phyloP scores from a whole-genome alignment of 2,329 filamentous ascomycete species.

The Ilyonectria robusta region DNA sequence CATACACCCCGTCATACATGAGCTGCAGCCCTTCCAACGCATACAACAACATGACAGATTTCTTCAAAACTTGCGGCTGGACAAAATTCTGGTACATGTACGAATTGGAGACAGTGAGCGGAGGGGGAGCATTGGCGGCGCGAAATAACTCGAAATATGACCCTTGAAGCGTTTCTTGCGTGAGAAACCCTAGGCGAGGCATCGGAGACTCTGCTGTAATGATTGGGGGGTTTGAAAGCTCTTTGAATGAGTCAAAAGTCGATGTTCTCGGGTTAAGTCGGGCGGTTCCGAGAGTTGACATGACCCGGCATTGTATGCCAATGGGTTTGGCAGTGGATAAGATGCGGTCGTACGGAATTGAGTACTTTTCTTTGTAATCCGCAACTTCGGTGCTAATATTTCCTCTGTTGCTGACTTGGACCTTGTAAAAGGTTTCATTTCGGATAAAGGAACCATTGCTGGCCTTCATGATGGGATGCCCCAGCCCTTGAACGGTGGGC shows the following conservation, averaged over 20 bases:
- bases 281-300: not conserved
- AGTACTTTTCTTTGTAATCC: not conserved
- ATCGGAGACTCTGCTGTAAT: not conserved
- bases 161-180: not conserved
- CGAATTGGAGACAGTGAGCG: not conserved
- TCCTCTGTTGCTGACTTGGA: not conserved
- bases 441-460: not conserved
- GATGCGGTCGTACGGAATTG: too few relatives aligned
- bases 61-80: not conserved
- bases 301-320: not conserved
- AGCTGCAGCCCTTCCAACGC: conserved; percentile 7
- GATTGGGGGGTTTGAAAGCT: too few relatives aligned
- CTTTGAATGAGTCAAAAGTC: conserved; percentile 17
- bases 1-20: conserved; percentile 14
- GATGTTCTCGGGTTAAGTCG: conserved; percentile 8
- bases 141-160: not conserved
- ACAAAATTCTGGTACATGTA: conserved; percentile 1
- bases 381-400: not conserved
- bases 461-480: not conserved
- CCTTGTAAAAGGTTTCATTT: not conserved
- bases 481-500: not conserved
- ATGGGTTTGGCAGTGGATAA: not conserved
- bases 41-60: conserved; percentile 4
- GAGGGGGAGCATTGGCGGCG: not conserved
- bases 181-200: not conserved